Conservation (phyloP, 495 filamentous ascomycete genomes). For the Recurvomyces mirabilis region DNA sequence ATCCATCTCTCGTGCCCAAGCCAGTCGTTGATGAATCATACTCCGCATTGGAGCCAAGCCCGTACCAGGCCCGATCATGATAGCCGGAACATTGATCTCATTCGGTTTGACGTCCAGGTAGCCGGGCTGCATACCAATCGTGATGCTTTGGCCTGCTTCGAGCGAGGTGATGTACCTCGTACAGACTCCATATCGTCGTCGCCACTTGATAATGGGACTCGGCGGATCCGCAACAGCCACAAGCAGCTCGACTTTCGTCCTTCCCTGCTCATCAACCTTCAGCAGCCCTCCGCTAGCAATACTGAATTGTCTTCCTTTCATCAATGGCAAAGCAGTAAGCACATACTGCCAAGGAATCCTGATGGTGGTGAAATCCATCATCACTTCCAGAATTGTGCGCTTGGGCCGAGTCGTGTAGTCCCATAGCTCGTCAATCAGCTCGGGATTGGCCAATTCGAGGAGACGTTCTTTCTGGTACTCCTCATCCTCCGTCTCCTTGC, state of each 20-base stretch:
- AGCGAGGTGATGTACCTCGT: constrained; percentile 72
- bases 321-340: constrained; percentile 57
- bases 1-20: constrained; percentile 29
- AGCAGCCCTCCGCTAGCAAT: constrained; percentile 65
- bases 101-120: constrained; percentile 38
- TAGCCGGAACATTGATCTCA: constrained; percentile 45
- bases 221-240: constrained; percentile 62
- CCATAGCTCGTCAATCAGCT: constrained; percentile 78
- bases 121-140: constrained; percentile 47
- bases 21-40: constrained; percentile 56
- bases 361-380: constrained; percentile 80
- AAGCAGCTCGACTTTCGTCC: constrained; percentile 58
- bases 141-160: constrained; percentile 42
- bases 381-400: constrained; percentile 78
- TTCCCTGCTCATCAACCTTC: constrained; percentile 15
- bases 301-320: constrained; percentile 76
- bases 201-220: constrained; percentile 47
- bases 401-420: constrained; percentile 92
- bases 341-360: constrained; percentile 66
- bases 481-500: constrained; percentile 41
- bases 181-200: constrained; percentile 79
- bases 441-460: constrained; percentile 63
- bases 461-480: constrained; percentile 67
- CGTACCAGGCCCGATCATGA: constrained; percentile 83
- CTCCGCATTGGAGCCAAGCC: constrained; percentile 81